Conservation (phyloP, 164 flowering plant genomes). For the Vitis riparia region DNA sequence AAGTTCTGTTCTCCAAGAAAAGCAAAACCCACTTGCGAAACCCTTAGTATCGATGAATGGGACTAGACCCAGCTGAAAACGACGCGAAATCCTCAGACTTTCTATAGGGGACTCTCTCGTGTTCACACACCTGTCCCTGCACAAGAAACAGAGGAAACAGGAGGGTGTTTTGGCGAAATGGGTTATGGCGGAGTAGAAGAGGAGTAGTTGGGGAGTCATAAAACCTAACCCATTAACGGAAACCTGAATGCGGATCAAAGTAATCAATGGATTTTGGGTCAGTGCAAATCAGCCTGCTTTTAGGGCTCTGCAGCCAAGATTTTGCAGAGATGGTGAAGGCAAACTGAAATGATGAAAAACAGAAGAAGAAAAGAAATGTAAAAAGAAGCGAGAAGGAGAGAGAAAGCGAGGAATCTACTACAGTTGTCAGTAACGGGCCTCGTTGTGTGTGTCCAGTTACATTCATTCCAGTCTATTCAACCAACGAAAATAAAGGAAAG, state of each 20-base stretch:
- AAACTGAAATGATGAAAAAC: slow-evolving; percentile 8
- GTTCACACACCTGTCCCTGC: background rate
- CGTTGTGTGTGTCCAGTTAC: slow-evolving; percentile 11
- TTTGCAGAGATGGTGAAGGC: slow-evolving; percentile 9
- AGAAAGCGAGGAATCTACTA: slow-evolving; percentile 18
- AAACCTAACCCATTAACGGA: slow-evolving; percentile 12
- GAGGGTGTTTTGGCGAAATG: no score
- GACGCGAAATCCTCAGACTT: slow-evolving; percentile 3
- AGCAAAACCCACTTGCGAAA: slow-evolving; percentile 7
- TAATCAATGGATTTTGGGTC: slow-evolving; percentile 1
- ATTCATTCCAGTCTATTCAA: background rate
- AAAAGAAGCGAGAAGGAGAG: slow-evolving; percentile 7
- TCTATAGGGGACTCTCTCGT: background rate
- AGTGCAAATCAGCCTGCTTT: slow-evolving; percentile 2
- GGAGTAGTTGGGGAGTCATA: slow-evolving; percentile 17
- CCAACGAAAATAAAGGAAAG: background rate
- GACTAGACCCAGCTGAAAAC: slow-evolving; percentile 7
- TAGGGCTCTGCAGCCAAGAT: slow-evolving; percentile 10
- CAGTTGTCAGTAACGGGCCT: slow-evolving; percentile 11
- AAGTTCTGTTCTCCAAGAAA: background rate
- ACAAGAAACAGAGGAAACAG: background rate
- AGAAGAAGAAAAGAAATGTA: background rate
- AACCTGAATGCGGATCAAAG: slow-evolving; percentile 13
- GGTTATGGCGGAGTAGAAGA: background rate
- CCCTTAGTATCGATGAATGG: slow-evolving; percentile 2